Evolutionary conservation across 768 basidiomycete genomes (phyloP), one percentile per base, ranked within the genome.

Genomic region (Mycena crocata): DNA sequence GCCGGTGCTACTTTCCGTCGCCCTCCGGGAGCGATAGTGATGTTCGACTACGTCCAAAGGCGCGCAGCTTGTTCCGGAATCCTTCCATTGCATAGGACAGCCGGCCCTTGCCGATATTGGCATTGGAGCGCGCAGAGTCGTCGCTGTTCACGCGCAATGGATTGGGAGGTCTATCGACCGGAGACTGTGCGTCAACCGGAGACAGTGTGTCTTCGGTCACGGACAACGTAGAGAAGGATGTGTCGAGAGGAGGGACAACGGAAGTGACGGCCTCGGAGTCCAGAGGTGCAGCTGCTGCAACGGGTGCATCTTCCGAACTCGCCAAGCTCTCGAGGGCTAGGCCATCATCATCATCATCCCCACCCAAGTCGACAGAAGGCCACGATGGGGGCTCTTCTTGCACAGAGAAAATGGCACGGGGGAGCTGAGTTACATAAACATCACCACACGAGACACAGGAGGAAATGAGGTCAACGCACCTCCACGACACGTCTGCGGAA

Each of bases 321-420:
- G 59, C 54, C 10, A 70, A 17, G 48, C 69, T 70, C 39, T 70
- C 69, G 5, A 70, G 57, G 15, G 69, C 69, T 24, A 70, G 61
- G 17, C 37, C 35, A 30, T 67, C 69, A 15, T 70, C 69, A 15
- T 70, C 69, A 8, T 70, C 69, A 65, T 70, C 69, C 12, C 64
- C 68, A 21, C 64, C 64, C 28, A 70, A 30, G 54, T 70, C 69
- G 8, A 66, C 91, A 0, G 83, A 86, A 9, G 89, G 85, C 95
- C 95, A 98, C 6, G 85, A 85, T 1, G 95, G 95, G 1, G 92
- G 94, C 69, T 95, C 94, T 42, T 96, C 92, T 67, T 94, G 93
- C 5, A 98, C 86, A 0, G 93, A 89, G 70, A 98, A 95, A 58
- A 96, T 94, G 39, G 88, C 83, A 74, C 89, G 88, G 46, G 89